A percentile compares a stretch with the other conserved stretches of the same genome.
Evolutionary conservation across 306 rosid genomes (phyloP).

Genomic region (Parietaria judaica): DNA sequence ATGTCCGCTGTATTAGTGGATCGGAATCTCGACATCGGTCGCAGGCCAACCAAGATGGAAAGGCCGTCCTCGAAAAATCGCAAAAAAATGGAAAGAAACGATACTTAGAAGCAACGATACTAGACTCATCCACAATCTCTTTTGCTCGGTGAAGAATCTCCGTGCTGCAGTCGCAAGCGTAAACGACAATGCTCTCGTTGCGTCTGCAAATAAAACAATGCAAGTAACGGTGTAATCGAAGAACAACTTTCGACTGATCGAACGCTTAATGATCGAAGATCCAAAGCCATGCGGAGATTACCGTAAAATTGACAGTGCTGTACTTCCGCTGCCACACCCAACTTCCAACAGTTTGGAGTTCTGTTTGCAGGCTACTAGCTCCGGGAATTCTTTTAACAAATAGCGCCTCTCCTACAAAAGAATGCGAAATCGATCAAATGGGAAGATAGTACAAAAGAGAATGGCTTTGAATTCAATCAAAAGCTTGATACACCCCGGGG

Average conservation of each 20-base stretch:
- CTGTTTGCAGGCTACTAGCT: conserved; percentile 40
- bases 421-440: neutral
- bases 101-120: conserved; percentile 15
- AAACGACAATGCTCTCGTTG: conserved; percentile 49
- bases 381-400: conserved; percentile 77
- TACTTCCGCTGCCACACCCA: conserved; percentile 94
- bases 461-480: neutral
- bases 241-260: neutral
- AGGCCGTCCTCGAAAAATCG: conserved; percentile 48
- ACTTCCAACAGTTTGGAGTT: conserved; percentile 58
- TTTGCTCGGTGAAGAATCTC: conserved; percentile 62
- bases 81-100: conserved; percentile 67
- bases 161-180: conserved; percentile 81
- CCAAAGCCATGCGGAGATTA: conserved; percentile 17
- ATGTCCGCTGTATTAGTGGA: conserved; percentile 18
- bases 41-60: conserved; percentile 74
- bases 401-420: conserved; percentile 74
- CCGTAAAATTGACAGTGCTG: conserved; percentile 77
- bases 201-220: conserved; percentile 42
- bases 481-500: too few relatives aligned
- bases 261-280: neutral
- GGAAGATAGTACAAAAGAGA: neutral
- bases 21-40: conserved; percentile 34
- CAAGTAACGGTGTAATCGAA: conserved; percentile 3
- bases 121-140: conserved; percentile 38